These are phyloP conservation scores for Claviceps sp. DNA, from an alignment of 2,329 filamentous ascomycete genomes.

Conservation along the genomic window DNA sequence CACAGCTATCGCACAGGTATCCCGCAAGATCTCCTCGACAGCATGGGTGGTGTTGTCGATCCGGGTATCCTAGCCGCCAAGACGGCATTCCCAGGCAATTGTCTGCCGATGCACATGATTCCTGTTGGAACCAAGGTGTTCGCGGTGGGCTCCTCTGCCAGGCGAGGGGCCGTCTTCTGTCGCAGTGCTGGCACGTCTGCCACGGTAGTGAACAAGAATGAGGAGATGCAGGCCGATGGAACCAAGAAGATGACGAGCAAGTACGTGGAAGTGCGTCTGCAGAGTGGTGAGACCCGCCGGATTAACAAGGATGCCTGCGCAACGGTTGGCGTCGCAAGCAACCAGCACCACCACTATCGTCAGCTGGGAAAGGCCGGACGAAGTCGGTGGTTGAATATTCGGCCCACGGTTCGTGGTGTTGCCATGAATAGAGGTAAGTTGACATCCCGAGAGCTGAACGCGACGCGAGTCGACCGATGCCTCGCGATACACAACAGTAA, in stretches of 20 bases:
- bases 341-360: constrained; percentile 77
- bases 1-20: constrained; percentile 89
- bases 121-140: constrained; percentile 87
- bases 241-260: constrained; percentile 52
- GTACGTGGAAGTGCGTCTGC: constrained; percentile 72
- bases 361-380: constrained; percentile 92
- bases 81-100: constrained; percentile 90
- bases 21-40: constrained; percentile 69
- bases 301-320: constrained; percentile 88
- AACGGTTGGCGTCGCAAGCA: constrained; percentile 89
- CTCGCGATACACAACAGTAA: no score
- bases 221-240: constrained; percentile 50
- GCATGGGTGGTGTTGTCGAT: constrained; percentile 87
- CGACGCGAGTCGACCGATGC: not conserved
- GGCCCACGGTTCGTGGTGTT: constrained; percentile 90
- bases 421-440: constrained; percentile 87
- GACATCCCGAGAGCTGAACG: not conserved
- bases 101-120: constrained; percentile 88
- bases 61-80: constrained; percentile 91
- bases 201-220: constrained; percentile 78
- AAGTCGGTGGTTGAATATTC: constrained; percentile 83
- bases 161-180: constrained; percentile 75
- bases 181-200: constrained; percentile 89
- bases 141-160: constrained; percentile 68
- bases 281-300: constrained; percentile 83